phyloP scores from a whole-genome alignment of 139 green algal genomes.

The Ulvella scutata region DNA sequence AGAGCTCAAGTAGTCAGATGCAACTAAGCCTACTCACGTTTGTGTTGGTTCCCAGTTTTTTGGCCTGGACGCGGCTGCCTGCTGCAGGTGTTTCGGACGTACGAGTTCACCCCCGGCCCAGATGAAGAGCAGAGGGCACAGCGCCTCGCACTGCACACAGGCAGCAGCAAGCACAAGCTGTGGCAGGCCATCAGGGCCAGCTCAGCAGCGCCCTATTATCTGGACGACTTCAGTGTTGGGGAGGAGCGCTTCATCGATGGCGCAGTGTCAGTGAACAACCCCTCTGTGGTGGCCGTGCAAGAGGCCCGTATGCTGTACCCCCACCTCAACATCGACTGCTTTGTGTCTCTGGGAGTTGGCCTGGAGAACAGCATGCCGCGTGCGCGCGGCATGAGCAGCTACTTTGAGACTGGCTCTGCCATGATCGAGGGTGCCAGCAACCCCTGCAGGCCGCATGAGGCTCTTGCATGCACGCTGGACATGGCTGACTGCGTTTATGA shows the following conservation, averaged over 20 bases:
- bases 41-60: too few species aligned
- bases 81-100: constrained; percentile 88
- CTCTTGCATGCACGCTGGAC: constrained; percentile 36
- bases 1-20: too few species aligned
- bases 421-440: constrained; percentile 38
- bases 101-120: constrained; percentile 37
- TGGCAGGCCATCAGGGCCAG: constrained; percentile 87
- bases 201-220: constrained; percentile 62
- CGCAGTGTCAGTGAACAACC: constrained; percentile 86
- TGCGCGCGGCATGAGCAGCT: constrained; percentile 4
- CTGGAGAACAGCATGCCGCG: constrained; percentile 18
- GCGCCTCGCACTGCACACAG: constrained; percentile 17
- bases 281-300: constrained; percentile 58
- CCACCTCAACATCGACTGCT: constrained; percentile 44
- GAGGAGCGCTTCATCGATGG: constrained; percentile 84
- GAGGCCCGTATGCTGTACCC: constrained; percentile 77
- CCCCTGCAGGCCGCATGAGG: constrained; percentile 47
- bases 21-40: too few species aligned
- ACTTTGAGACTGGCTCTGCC: constrained; percentile 29
- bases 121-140: constrained; percentile 7
- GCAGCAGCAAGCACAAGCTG: constrained; percentile 40
- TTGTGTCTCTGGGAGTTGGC: constrained; percentile 76
- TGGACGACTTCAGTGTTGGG: constrained; percentile 61
- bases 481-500: constrained; percentile 53
- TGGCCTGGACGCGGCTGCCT: too few species aligned